A percentile compares a stretch with the other conserved stretches of the same genome.
phyloP scores from a whole-genome alignment of 768 basidiomycete species.

The Krasilnikovozyma curviuscula region DNA sequence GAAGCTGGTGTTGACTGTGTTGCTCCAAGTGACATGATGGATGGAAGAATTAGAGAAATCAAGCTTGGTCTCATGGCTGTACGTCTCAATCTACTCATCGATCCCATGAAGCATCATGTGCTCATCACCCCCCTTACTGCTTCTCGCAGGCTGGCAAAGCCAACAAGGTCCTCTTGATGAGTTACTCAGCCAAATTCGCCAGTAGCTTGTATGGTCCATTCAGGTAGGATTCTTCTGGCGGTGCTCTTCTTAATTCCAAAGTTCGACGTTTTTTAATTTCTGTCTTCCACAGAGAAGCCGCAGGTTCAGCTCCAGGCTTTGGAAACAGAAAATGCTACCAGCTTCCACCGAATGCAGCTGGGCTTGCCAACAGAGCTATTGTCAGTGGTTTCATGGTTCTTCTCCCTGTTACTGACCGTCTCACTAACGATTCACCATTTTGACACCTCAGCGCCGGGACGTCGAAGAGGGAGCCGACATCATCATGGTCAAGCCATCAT shows the following conservation, averaged over 20 bases:
- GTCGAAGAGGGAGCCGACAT: constrained; percentile 83
- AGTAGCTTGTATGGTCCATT: constrained; percentile 91
- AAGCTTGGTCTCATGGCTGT: constrained; percentile 66
- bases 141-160: too few species aligned
- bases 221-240: constrained; percentile 35
- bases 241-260: background rate
- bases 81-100: too few species aligned
- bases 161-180: constrained; percentile 87
- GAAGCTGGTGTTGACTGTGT: constrained; percentile 93
- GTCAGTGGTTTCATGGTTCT: constrained; percentile 33
- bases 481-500: constrained; percentile 92
- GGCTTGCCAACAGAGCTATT: constrained; percentile 80
- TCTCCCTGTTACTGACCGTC: background rate
- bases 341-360: constrained; percentile 68
- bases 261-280: background rate
- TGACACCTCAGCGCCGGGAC: constrained; percentile 52
- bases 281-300: constrained; percentile 54
- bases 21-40: constrained; percentile 99
- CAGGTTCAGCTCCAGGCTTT: constrained; percentile 83
- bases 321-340: constrained; percentile 97
- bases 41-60: constrained; percentile 76
- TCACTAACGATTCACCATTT: background rate
- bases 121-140: too few species aligned
- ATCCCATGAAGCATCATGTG: too few species aligned
- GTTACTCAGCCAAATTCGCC: constrained; percentile 94